These are phyloP conservation scores for Oxytropis ochrocephala DNA, from an alignment of 306 rosid species.

Conservation along the genomic window DNA sequence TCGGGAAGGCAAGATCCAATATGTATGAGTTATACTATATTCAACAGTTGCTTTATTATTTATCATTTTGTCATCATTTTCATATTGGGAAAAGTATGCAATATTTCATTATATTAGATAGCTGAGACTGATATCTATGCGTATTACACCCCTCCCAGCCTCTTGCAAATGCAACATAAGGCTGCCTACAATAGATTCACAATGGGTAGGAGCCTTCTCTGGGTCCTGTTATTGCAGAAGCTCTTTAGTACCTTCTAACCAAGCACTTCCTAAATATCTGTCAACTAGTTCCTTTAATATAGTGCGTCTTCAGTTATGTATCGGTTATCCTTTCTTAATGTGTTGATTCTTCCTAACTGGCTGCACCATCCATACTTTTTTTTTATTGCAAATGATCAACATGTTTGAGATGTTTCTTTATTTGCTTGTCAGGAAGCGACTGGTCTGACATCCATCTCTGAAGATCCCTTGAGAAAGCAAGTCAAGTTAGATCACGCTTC, in stretches of 20 bases:
- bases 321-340: not conserved
- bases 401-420: constrained; percentile 5
- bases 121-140: not conserved
- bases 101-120: not conserved
- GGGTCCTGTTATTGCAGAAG: not conserved
- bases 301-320: not conserved
- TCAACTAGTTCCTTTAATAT: not conserved
- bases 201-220: not conserved
- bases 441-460: constrained; percentile 24
- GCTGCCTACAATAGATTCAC: not conserved
- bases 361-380: not conserved
- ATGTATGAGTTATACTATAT: not conserved
- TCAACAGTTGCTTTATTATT: not conserved
- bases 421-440: constrained; percentile 26
- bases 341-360: constrained; percentile 14
- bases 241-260: not conserved
- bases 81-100: not conserved
- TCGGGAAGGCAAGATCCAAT: constrained; percentile 7
- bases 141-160: not conserved
- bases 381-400: not conserved
- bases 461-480: constrained; percentile 42
- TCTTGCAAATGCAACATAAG: not conserved
- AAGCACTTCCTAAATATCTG: not conserved
- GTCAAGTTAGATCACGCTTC: constrained; percentile 37
- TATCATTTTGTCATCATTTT: not conserved